phyloP scores from a whole-genome alignment of 2,329 filamentous ascomycete species.

The Fusarium aywerte region DNA sequence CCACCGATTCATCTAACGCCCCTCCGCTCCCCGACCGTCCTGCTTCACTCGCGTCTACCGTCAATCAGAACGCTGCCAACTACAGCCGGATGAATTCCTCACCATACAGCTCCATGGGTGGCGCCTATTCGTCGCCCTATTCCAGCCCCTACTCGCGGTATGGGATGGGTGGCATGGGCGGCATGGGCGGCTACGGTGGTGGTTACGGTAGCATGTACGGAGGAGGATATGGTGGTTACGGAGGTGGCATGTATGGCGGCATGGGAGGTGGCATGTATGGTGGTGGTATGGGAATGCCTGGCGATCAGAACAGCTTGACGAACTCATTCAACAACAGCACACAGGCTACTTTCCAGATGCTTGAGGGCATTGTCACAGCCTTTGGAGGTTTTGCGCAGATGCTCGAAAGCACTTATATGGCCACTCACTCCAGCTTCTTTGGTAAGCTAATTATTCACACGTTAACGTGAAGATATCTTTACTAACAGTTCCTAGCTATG shows the following conservation, averaged over 20 bases:
- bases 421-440: constrained; percentile 98
- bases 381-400: constrained; percentile 99
- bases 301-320: constrained; percentile 94
- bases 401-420: constrained; percentile 99
- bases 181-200: constrained; percentile 29
- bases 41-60: constrained; percentile 78
- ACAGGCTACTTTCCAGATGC: constrained; percentile 96
- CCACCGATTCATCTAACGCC: constrained; percentile 54
- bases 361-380: constrained; percentile 94
- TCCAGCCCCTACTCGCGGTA: constrained; percentile 59
- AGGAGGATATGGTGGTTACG: constrained; percentile 53
- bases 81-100: constrained; percentile 74
- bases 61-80: constrained; percentile 87
- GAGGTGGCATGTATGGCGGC: constrained; percentile 56
- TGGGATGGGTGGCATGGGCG: constrained; percentile 27
- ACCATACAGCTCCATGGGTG: constrained; percentile 59
- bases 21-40: constrained; percentile 86
- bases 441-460: constrained; percentile 65
- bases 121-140: constrained; percentile 56
- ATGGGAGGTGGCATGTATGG: constrained; percentile 55
- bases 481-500: constrained; percentile 73
- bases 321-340: constrained; percentile 95
- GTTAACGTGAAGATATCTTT: neutral
- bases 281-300: constrained; percentile 66
- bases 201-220: constrained; percentile 44